Evolutionary conservation across 2,329 filamentous ascomycete species (phyloP).

Genomic region (Albophoma yamanashiensis): DNA sequence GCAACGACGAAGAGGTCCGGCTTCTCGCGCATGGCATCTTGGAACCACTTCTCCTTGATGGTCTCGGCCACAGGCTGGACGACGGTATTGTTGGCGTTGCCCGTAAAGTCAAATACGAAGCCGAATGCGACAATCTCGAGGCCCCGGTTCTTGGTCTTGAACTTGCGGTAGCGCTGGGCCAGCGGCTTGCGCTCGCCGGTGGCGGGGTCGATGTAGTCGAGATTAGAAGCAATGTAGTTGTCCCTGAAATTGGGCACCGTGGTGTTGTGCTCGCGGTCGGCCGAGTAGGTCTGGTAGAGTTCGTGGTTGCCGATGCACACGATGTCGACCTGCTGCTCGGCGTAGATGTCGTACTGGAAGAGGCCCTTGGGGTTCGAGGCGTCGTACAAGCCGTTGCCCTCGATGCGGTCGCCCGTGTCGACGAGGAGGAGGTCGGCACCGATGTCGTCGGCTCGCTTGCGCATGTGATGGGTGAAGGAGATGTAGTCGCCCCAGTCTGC

Average conservation of each 20-base stretch:
- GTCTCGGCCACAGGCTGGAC: slow-evolving; percentile 73
- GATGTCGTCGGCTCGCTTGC: slow-evolving; percentile 62
- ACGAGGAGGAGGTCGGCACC: slow-evolving; percentile 84
- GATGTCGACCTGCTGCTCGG: slow-evolving; percentile 72
- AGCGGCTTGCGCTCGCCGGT: slow-evolving; percentile 64
- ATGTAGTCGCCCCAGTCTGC: slow-evolving; percentile 98
- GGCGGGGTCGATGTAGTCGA: slow-evolving; percentile 71
- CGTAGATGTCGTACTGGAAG: slow-evolving; percentile 81
- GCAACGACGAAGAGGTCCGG: slow-evolving; percentile 79
- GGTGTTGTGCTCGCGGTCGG: slow-evolving; percentile 64
- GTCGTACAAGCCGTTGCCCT: slow-evolving; percentile 93
- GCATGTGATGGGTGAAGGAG: slow-evolving; percentile 80
- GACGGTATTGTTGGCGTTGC: slow-evolving; percentile 82
- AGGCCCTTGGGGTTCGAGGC: slow-evolving; percentile 77
- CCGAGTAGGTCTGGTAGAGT: slow-evolving; percentile 72
- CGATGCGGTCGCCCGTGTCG: slow-evolving; percentile 87
- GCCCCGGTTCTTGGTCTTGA: slow-evolving; percentile 82
- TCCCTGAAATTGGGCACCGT: slow-evolving; percentile 77
- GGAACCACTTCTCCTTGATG: slow-evolving; percentile 81
- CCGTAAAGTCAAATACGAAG: slow-evolving; percentile 88
- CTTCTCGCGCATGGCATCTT: slow-evolving; percentile 71
- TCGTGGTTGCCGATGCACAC: slow-evolving; percentile 91
- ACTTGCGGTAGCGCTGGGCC: slow-evolving; percentile 74
- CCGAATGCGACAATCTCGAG: slow-evolving; percentile 81
- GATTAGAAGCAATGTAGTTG: slow-evolving; percentile 80